These are phyloP conservation scores for Xylogone sp. DNA, from an alignment of 2,329 filamentous ascomycete species.

Conservation along the genomic window DNA sequence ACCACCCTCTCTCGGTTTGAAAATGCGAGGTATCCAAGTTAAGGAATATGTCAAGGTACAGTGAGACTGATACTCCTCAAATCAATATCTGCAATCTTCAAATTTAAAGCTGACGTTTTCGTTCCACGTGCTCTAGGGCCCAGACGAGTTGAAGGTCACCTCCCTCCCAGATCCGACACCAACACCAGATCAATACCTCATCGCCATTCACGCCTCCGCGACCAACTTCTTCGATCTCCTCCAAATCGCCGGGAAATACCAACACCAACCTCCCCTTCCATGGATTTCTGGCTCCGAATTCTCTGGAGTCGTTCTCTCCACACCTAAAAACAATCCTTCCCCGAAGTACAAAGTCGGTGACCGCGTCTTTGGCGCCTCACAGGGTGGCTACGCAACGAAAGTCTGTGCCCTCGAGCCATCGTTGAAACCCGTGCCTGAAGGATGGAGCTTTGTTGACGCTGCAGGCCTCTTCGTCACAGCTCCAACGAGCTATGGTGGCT, in stretches of 20 bases:
- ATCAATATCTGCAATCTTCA: constrained; percentile 2
- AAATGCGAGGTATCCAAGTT: constrained; percentile 73
- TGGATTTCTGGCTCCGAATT: constrained; percentile 90
- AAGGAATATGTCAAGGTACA: constrained; percentile 69
- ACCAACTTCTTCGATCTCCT: constrained; percentile 98
- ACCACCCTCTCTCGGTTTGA: constrained; percentile 20
- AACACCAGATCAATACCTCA: constrained; percentile 71
- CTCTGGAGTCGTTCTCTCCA: constrained; percentile 69
- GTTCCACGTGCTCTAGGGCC: too few relatives aligned
- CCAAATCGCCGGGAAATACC: constrained; percentile 94
- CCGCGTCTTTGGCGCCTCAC: constrained; percentile 79
- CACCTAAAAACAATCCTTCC: constrained; percentile 46
- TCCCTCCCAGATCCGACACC: constrained; percentile 73
- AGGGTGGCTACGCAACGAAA: constrained; percentile 82
- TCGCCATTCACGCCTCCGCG: constrained; percentile 80
- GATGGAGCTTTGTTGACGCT: constrained; percentile 81
- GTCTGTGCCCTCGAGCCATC: constrained; percentile 62
- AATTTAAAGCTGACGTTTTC: too few relatives aligned
- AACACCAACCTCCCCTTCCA: constrained; percentile 79
- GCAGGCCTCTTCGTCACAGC: constrained; percentile 90
- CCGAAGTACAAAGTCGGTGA: constrained; percentile 73
- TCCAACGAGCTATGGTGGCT: constrained; percentile 80
- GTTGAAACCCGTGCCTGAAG: constrained; percentile 70
- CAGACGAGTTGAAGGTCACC: constrained; percentile 72
- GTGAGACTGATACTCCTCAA: not conserved